Evolutionary conservation across 805 yeast species (phyloP).

Genomic region (Candida lessepsii): DNA sequence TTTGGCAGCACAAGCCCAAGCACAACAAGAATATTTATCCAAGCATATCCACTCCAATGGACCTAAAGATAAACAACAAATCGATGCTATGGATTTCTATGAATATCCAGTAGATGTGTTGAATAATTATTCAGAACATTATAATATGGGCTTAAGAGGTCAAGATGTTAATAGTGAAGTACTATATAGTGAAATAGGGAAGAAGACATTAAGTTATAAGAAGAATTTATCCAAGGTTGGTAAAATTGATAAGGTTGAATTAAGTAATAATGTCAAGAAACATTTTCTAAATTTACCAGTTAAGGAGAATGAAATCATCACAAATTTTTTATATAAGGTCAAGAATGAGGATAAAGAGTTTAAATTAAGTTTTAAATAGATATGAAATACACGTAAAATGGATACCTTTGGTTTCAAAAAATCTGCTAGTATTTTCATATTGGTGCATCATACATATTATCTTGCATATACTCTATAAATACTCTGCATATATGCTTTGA

Average conservation of each 20-base stretch:
- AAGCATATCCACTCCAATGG: slow-evolving; percentile 74
- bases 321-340: slow-evolving; percentile 85
- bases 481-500: too few species aligned
- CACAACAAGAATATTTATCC: slow-evolving; percentile 65
- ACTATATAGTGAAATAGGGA: slow-evolving; percentile 70
- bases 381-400: too few species aligned
- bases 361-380: slow-evolving; percentile 37
- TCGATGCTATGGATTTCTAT: slow-evolving; percentile 69
- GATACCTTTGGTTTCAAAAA: too few species aligned
- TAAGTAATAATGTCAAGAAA: slow-evolving; percentile 58
- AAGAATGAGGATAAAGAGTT: slow-evolving; percentile 59
- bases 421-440: too few species aligned
- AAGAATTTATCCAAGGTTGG: slow-evolving; percentile 24
- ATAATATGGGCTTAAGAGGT: slow-evolving; percentile 55
- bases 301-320: slow-evolving; percentile 82
- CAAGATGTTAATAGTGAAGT: slow-evolving; percentile 68
- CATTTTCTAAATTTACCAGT: slow-evolving; percentile 63
- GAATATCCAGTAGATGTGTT: slow-evolving; percentile 60
- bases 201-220: slow-evolving; percentile 51
- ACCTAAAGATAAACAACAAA: slow-evolving; percentile 52
- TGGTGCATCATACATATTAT: too few species aligned
- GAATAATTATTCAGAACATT: slow-evolving; percentile 64
- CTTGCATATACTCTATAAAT: too few species aligned
- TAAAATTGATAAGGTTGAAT: slow-evolving; percentile 54
- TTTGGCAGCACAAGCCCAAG: slow-evolving; percentile 61